Evolutionary conservation across 75 land plant species (phyloP).

Genomic region (Pinus tabuliformis): DNA sequence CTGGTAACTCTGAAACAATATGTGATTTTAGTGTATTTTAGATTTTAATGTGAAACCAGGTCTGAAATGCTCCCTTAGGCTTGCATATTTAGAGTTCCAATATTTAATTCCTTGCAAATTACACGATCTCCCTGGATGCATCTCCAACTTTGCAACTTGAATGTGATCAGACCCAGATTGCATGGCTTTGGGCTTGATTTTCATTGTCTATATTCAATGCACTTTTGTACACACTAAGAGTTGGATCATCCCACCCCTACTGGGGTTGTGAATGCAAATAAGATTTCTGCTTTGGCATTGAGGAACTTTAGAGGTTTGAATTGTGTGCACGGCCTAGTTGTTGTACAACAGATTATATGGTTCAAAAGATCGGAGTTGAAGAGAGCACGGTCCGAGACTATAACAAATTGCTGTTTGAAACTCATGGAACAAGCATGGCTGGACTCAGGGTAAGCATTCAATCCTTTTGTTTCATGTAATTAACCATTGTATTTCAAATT

Average conservation of each 20-base stretch:
- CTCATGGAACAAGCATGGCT: slow-evolving; percentile 92
- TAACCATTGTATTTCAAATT: neutral
- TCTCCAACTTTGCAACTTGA: too few relatives aligned
- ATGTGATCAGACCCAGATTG: too few relatives aligned
- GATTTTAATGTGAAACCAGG: too few relatives aligned
- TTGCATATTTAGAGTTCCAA: too few relatives aligned
- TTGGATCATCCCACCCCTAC: too few relatives aligned
- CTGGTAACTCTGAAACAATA: neutral
- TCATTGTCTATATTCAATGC: too few relatives aligned
- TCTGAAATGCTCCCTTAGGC: too few relatives aligned
- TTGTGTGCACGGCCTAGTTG: neutral
- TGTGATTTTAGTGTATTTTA: neutral
- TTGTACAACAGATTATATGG: slow-evolving; percentile 51
- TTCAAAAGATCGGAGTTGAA: slow-evolving; percentile 71
- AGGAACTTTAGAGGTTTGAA: neutral
- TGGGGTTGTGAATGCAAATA: too few relatives aligned
- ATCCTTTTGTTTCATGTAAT: neutral
- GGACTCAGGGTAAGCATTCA: slow-evolving; percentile 64
- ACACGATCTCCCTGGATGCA: too few relatives aligned
- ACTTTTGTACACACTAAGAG: too few relatives aligned
- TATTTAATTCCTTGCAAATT: too few relatives aligned
- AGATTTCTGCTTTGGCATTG: neutral
- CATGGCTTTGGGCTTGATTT: too few relatives aligned
- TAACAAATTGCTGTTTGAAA: slow-evolving; percentile 48
- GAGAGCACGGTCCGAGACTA: slow-evolving; percentile 28